A percentile compares a stretch with the other conserved stretches of the same genome.
phyloP scores from a whole-genome alignment of 768 basidiomycete species.

The Cyclocybe aegerita region DNA sequence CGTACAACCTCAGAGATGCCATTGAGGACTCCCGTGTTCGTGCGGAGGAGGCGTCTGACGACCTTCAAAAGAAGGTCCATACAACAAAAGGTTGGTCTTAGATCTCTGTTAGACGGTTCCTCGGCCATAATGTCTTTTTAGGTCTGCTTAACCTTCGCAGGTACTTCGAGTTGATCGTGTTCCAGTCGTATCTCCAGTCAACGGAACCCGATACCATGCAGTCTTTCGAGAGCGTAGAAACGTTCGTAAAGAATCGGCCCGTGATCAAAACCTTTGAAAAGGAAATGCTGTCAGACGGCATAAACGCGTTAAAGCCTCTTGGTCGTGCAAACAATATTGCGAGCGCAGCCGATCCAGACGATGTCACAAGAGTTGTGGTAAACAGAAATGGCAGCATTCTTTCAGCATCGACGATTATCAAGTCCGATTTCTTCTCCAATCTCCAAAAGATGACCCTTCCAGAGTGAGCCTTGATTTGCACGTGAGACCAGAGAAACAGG shows the following conservation, averaged over 20 bases:
- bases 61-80: conserved; percentile 61
- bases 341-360: conserved; percentile 83
- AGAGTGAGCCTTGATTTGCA: conserved; percentile 50
- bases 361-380: conserved; percentile 83
- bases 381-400: conserved; percentile 84
- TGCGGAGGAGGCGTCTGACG: conserved; percentile 78
- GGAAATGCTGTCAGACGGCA: conserved; percentile 77
- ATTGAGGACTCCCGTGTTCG: conserved; percentile 81
- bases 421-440: conserved; percentile 92
- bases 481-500: neutral
- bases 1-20: conserved; percentile 83
- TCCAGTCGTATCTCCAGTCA: conserved; percentile 87
- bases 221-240: conserved; percentile 75
- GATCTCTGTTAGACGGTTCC: neutral
- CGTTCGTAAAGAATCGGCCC: conserved; percentile 81
- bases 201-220: conserved; percentile 77
- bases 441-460: conserved; percentile 96
- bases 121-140: conserved; percentile 22
- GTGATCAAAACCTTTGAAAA: conserved; percentile 96
- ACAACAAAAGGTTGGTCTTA: conserved; percentile 64
- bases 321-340: conserved; percentile 66
- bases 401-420: conserved; percentile 90
- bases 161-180: conserved; percentile 84
- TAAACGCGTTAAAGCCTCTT: conserved; percentile 80
- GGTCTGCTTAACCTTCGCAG: conserved; percentile 80